Evolutionary conservation across 768 basidiomycete species (phyloP).

Genomic region (Botryobasidium botryosum): DNA sequence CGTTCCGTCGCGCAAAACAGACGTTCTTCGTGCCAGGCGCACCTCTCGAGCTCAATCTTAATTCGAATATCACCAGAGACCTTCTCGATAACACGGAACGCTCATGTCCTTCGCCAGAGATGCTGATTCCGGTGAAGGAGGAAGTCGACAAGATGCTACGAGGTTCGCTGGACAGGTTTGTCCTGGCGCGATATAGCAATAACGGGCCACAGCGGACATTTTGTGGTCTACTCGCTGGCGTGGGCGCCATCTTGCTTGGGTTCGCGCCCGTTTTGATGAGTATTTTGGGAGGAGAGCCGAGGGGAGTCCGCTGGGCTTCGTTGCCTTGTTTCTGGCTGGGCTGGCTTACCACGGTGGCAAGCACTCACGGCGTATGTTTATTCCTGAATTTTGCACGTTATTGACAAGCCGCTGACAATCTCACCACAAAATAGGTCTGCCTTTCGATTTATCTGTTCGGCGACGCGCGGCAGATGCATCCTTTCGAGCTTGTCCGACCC

Average conservation of each 20-base stretch:
- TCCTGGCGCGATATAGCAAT: slow-evolving; percentile 1
- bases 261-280: background rate
- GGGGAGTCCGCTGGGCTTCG: background rate
- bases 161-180: slow-evolving; percentile 1
- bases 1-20: slow-evolving; percentile 1
- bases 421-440: too few relatives aligned
- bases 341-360: background rate
- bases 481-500: slow-evolving; percentile 1
- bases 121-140: background rate
- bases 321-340: slow-evolving; percentile 1
- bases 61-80: background rate
- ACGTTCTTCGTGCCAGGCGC: background rate
- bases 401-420: too few relatives aligned
- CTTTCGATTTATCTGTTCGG: slow-evolving; percentile 5
- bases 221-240: background rate
- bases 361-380: slow-evolving; percentile 3
- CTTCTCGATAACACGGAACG: too few relatives aligned
- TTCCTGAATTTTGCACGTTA: too few relatives aligned
- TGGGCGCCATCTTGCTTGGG: background rate
- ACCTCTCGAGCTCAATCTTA: background rate
- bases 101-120: background rate
- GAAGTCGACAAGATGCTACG: slow-evolving; percentile 6
- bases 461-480: slow-evolving; percentile 5
- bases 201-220: background rate
- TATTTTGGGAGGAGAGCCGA: background rate